Conservation (phyloP, 129 eudicot species). For the Artemisia tridentata region DNA sequence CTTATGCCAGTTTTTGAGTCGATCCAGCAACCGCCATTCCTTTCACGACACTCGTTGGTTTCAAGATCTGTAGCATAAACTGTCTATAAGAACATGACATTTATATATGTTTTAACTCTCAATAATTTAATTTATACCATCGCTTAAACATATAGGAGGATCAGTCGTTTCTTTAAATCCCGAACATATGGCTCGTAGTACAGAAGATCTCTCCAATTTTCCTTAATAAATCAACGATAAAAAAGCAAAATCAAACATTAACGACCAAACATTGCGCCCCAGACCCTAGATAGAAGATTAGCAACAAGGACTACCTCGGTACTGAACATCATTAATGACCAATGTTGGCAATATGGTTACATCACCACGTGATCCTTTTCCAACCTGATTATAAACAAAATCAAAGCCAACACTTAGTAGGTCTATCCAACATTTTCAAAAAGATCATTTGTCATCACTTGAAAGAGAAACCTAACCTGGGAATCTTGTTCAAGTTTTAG, state of each 20-base stretch:
- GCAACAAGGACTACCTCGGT: constrained; percentile 65
- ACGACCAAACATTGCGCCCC: neutral
- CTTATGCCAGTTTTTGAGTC: constrained; percentile 58
- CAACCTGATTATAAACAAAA: constrained; percentile 50
- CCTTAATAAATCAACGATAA: constrained; percentile 38
- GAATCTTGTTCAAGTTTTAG: constrained; percentile 81
- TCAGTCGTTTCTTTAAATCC: constrained; percentile 87
- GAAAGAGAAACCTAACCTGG: constrained; percentile 51
- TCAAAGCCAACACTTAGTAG: neutral
- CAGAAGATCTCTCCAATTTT: constrained; percentile 79
- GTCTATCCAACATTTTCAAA: neutral
- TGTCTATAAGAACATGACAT: constrained; percentile 13
- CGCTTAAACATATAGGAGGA: constrained; percentile 85
- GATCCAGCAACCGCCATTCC: constrained; percentile 90
- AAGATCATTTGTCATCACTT: neutral
- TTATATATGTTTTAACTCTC: neutral
- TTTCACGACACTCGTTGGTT: constrained; percentile 82
- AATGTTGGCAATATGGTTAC: constrained; percentile 94
- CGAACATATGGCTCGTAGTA: constrained; percentile 81
- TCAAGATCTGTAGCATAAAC: constrained; percentile 53
- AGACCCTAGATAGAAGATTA: neutral
- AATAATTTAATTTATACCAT: constrained; percentile 42
- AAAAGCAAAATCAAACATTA: neutral
- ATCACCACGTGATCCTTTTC: constrained; percentile 92
- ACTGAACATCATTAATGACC: constrained; percentile 79